Conservation (phyloP, 805 yeast species). For the Debaryomyces maramus region DNA sequence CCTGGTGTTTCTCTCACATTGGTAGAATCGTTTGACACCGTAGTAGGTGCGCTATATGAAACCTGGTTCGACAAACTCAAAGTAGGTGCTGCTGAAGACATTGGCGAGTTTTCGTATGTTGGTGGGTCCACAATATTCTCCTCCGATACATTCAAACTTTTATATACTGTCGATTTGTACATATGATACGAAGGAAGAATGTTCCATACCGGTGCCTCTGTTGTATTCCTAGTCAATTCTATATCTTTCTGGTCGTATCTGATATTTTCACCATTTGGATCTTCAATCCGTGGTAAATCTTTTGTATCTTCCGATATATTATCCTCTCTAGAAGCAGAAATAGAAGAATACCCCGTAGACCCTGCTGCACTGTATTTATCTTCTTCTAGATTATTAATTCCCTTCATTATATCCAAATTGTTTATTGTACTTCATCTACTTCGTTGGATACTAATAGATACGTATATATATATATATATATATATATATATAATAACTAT, state of each 20-base stretch:
- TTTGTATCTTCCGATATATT: no score
- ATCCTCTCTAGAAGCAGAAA: no score
- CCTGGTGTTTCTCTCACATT: not conserved
- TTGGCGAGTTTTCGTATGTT: constrained; percentile 13
- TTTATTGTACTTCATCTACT: no score
- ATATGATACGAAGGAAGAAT: constrained; percentile 42
- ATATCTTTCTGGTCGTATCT: not conserved
- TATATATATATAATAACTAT: no score
- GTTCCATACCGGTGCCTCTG: constrained; percentile 34
- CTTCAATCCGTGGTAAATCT: no score
- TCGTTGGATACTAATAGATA: no score
- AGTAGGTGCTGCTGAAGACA: not conserved
- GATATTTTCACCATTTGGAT: no score
- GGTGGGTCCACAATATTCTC: constrained; percentile 20
- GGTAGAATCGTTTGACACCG: not conserved
- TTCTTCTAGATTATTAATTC: no score
- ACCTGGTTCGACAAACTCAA: not conserved
- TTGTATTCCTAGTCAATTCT: not conserved
- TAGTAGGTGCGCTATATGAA: not conserved
- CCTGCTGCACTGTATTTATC: no score
- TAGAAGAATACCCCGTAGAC: no score
- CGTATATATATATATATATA: no score
- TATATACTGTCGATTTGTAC: constrained; percentile 23
- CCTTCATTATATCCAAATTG: no score
- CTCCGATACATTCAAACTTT: constrained; percentile 13